phyloP scores from a whole-genome alignment of 23 red algal genomes.

The Gracilaria domingensis region DNA sequence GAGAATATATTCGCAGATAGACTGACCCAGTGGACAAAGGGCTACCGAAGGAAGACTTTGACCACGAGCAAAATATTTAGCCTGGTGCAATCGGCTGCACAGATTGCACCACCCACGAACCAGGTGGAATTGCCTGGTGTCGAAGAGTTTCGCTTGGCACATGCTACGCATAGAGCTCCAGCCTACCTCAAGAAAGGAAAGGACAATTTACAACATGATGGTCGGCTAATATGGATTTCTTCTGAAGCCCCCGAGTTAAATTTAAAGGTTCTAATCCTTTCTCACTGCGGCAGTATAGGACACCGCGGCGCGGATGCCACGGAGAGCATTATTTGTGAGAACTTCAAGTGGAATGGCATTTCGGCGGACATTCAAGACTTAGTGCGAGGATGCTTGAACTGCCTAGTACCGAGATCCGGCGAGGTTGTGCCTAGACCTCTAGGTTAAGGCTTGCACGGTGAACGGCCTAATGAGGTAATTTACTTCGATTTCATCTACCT shows the following conservation, averaged over 20 bases:
- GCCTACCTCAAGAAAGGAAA: neutral
- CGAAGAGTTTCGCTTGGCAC: conserved; percentile 6
- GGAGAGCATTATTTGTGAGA: neutral
- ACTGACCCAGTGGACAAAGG: conserved; percentile 33
- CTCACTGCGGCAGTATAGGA: conserved; percentile 26
- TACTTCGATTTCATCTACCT: conserved; percentile 53
- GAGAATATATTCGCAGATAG: conserved; percentile 56
- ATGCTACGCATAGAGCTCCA: neutral
- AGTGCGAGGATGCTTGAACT: conserved; percentile 39
- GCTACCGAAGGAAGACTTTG: conserved; percentile 27
- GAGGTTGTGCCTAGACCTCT: conserved; percentile 32
- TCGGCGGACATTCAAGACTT: conserved; percentile 29
- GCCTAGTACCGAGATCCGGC: conserved; percentile 7
- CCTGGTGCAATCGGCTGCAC: conserved; percentile 11
- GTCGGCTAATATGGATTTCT: conserved; percentile 17
- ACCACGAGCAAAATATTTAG: neutral
- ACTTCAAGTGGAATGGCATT: conserved; percentile 42
- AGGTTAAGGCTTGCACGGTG: conserved; percentile 14
- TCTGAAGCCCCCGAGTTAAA: conserved; percentile 20
- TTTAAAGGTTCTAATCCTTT: conserved; percentile 1
- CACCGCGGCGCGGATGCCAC: conserved; percentile 36
- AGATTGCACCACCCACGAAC: neutral
- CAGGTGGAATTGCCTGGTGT: conserved; percentile 37
- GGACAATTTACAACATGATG: neutral
- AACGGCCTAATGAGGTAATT: conserved; percentile 45